A percentile compares a stretch with the other conserved stretches of the same genome.
phyloP scores from a whole-genome alignment of 345 rosid species.

The Punica granatum region DNA sequence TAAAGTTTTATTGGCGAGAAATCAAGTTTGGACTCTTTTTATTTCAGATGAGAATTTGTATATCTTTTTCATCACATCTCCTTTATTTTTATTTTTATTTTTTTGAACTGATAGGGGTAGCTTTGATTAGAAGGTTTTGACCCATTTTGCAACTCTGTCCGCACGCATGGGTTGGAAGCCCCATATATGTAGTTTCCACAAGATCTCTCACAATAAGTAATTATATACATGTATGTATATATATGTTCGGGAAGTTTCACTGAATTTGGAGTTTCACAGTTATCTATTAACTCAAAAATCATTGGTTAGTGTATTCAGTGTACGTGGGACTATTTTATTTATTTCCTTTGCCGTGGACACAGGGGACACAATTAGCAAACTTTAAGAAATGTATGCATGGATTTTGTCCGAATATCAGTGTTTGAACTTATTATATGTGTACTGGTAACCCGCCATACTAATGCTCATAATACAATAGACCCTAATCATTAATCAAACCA shows the following conservation, averaged over 20 bases:
- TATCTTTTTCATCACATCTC: no score
- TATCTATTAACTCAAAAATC: conserved; percentile 1
- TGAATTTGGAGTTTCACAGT: conserved; percentile 18
- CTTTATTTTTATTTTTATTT: no score
- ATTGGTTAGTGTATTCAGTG: not conserved
- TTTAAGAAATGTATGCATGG: conserved; percentile 16
- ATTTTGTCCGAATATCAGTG: not conserved
- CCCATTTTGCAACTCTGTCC: conserved; percentile 21
- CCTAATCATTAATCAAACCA: no score
- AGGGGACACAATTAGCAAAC: conserved; percentile 1
- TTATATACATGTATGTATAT: not conserved
- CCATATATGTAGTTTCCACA: not conserved
- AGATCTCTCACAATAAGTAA: not conserved
- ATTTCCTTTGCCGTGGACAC: not conserved
- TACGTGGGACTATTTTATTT: not conserved
- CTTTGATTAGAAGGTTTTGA: conserved; percentile 38
- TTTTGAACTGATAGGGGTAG: conserved; percentile 16
- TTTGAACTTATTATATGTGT: not conserved
- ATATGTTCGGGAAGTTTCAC: conserved; percentile 17
- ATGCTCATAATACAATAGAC: no score
- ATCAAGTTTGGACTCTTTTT: no score
- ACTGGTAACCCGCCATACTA: no score
- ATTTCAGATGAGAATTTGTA: no score
- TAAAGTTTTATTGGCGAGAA: no score
- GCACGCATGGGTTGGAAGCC: conserved; percentile 10